phyloP scores from a whole-genome alignment of 495 filamentous ascomycete species.

The Hypoxylon intermedium region DNA sequence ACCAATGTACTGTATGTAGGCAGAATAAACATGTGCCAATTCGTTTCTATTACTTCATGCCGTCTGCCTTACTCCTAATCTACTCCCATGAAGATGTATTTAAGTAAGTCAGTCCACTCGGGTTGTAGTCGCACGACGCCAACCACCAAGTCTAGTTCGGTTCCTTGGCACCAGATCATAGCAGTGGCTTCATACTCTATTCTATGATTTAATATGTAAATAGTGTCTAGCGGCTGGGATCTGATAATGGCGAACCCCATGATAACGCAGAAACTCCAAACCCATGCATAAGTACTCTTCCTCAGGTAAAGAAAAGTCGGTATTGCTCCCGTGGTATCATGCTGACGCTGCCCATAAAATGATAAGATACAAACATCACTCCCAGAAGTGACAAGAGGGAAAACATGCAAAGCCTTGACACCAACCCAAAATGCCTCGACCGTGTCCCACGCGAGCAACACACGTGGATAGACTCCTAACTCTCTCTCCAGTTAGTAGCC shows the following conservation, averaged over 20 bases:
- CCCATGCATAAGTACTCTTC: slow-evolving; percentile 13
- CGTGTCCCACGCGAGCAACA: not conserved
- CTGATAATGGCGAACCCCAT: slow-evolving; percentile 1
- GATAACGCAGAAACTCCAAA: slow-evolving; percentile 21
- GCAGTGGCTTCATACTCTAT: no score
- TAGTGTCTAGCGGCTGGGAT: not conserved
- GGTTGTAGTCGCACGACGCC: no score
- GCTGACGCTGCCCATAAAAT: slow-evolving; percentile 17
- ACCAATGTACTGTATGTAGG: not conserved
- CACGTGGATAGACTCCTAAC: not conserved
- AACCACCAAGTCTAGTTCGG: no score
- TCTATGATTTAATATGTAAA: slow-evolving; percentile 4
- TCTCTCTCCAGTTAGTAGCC: not conserved
- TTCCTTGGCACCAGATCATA: no score
- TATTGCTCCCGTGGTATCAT: slow-evolving; percentile 34
- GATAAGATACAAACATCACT: slow-evolving; percentile 16
- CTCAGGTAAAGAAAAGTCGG: slow-evolving; percentile 10
- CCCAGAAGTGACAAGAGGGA: not conserved
- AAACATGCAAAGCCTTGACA: not conserved
- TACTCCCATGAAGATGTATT: no score
- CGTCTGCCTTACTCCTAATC: no score
- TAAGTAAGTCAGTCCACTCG: no score
- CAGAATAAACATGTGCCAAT: no score
- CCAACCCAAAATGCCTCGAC: not conserved
- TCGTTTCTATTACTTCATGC: no score